A percentile compares a stretch with the other conserved stretches of the same genome.
These are phyloP conservation scores for Cladosporium sphaerospermum DNA, from an alignment of 2,329 filamentous ascomycete species.

Conservation along the genomic window DNA sequence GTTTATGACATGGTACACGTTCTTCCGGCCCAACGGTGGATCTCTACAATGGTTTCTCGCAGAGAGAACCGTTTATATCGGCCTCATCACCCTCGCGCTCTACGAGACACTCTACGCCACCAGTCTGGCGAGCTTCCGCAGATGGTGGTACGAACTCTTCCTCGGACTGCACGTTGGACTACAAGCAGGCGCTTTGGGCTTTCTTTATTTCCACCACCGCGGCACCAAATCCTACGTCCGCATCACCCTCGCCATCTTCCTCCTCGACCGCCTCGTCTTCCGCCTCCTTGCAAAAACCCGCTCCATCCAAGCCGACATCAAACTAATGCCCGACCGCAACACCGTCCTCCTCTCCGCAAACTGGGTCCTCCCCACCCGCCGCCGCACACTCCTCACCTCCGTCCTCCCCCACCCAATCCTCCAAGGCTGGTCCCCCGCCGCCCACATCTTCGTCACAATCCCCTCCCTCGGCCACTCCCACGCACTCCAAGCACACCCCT, in stretches of 20 bases:
- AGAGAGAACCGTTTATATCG: constrained; percentile 47
- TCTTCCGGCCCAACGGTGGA: constrained; percentile 43
- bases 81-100: constrained; percentile 49
- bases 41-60: constrained; percentile 47
- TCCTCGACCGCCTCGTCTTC: constrained; percentile 53
- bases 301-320: constrained; percentile 44
- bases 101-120: constrained; percentile 60
- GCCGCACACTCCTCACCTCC: constrained; percentile 13
- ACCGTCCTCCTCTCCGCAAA: constrained; percentile 48
- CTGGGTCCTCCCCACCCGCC: constrained; percentile 30
- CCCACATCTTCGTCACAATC: constrained; percentile 59
- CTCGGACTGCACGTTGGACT: constrained; percentile 53
- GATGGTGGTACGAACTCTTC: constrained; percentile 58
- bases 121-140: constrained; percentile 53
- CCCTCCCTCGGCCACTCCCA: constrained; percentile 49
- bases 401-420: constrained; percentile 23
- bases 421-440: constrained; percentile 53
- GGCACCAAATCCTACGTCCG: constrained; percentile 49
- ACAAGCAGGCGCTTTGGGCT: constrained; percentile 49
- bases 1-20: constrained; percentile 49
- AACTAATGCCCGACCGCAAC: constrained; percentile 50
- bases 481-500: constrained; percentile 57
- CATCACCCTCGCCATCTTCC: constrained; percentile 50
- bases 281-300: constrained; percentile 48
- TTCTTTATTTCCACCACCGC: constrained; percentile 56